Evolutionary conservation across 1,284 basidiomycete species (phyloP).

Genomic region (Heterobasidion irregulare): DNA sequence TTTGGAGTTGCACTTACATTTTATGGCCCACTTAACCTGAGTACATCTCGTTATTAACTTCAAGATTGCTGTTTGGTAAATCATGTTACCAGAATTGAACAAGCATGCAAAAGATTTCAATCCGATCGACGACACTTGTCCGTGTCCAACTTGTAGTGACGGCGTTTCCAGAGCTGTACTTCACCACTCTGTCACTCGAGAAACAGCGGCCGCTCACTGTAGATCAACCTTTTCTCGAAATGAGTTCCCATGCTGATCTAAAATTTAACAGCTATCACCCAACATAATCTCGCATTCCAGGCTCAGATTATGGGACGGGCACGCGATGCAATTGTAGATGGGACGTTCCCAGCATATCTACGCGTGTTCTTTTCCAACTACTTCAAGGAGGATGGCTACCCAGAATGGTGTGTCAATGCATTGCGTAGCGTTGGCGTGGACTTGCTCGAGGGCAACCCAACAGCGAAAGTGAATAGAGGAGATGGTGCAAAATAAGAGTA

Average conservation of each 20-base stretch:
- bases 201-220: conserved; percentile 79
- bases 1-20: conserved; percentile 82
- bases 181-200: conserved; percentile 64
- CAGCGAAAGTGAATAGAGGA: conserved; percentile 44
- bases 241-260: conserved; percentile 3
- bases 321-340: conserved; percentile 68
- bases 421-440: conserved; percentile 70
- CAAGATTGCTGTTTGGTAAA: background rate
- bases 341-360: conserved; percentile 69
- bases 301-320: conserved; percentile 75
- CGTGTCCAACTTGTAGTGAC: conserved; percentile 69
- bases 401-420: conserved; percentile 79
- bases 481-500: conserved; percentile 73
- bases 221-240: conserved; percentile 11
- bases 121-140: conserved; percentile 67
- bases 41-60: conserved; percentile 28
- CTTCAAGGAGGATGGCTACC: conserved; percentile 64
- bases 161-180: conserved; percentile 63
- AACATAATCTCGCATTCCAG: conserved; percentile 78
- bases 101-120: conserved; percentile 61
- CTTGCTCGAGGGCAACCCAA: conserved; percentile 43
- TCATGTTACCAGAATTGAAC: conserved; percentile 38
- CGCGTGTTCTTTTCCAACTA: conserved; percentile 65
- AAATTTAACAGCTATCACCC: conserved; percentile 49
- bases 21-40: conserved; percentile 70